Conservation (phyloP, 805 yeast species). For the Zygotorulaspora florentina region DNA sequence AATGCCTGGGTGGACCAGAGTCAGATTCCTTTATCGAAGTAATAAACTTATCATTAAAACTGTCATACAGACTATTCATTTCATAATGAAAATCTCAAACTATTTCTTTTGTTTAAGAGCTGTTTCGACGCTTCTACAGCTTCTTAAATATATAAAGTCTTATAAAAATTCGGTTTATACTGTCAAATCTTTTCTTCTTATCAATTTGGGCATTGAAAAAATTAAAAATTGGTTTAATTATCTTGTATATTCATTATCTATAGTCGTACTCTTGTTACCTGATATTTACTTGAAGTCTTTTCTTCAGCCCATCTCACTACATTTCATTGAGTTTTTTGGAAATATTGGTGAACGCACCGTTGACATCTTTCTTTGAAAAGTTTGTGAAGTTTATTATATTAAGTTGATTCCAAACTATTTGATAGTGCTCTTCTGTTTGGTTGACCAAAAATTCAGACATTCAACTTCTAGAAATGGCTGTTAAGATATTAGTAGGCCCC, state of each 20-base stretch:
- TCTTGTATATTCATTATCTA: background rate
- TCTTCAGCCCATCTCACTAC: background rate
- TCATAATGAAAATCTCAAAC: too few relatives aligned
- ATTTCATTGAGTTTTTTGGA: background rate
- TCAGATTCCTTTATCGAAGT: constrained; percentile 1
- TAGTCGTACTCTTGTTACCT: too few relatives aligned
- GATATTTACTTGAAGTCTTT: too few relatives aligned
- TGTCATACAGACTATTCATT: background rate
- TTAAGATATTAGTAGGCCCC: constrained; percentile 76
- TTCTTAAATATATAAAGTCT: too few relatives aligned
- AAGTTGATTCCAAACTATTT: background rate
- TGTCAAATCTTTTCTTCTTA: background rate
- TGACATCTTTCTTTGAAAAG: background rate
- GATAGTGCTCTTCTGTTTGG: background rate
- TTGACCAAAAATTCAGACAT: background rate
- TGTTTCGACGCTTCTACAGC: too few relatives aligned
- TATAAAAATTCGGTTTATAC: constrained; percentile 4
- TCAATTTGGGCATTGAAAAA: background rate
- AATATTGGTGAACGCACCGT: background rate
- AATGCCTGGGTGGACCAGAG: constrained; percentile 8
- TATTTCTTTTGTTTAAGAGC: too few relatives aligned
- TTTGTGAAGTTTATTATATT: too few relatives aligned
- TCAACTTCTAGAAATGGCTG: constrained; percentile 30
- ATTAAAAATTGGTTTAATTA: background rate
- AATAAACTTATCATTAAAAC: background rate